These are phyloP conservation scores for Vitis rupestris DNA, from an alignment of 164 flowering plant genomes.

Conservation along the genomic window DNA sequence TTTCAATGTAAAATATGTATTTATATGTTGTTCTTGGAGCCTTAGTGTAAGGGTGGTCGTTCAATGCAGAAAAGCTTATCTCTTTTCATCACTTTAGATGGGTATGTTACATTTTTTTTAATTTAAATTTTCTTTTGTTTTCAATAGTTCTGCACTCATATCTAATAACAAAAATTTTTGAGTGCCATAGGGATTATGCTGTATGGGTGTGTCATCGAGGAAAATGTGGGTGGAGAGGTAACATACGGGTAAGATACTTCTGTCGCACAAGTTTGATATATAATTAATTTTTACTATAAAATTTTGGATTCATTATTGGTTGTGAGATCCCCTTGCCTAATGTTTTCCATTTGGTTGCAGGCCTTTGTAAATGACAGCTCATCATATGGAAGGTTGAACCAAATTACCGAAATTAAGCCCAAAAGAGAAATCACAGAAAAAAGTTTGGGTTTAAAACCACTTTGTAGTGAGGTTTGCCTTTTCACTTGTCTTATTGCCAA, in stretches of 20 bases:
- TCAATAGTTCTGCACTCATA: neutral
- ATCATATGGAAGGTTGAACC: conserved; percentile 18
- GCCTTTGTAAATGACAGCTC: conserved; percentile 36
- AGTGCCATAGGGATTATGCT: conserved; percentile 37
- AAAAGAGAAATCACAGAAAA: conserved; percentile 45
- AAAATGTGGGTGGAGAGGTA: conserved; percentile 75
- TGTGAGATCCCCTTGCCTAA: conserved; percentile 1
- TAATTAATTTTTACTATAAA: neutral
- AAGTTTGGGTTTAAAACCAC: conserved; percentile 50
- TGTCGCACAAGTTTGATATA: neutral
- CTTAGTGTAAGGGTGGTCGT: conserved; percentile 73
- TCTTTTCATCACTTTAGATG: conserved; percentile 42
- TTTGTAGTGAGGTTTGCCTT: conserved; percentile 46
- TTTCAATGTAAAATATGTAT: too few relatives aligned
- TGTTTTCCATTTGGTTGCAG: conserved; percentile 29
- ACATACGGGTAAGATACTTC: conserved; percentile 32
- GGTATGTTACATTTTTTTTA: conserved; percentile 33
- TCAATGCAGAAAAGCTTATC: conserved; percentile 59
- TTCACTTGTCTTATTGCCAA: too few relatives aligned
- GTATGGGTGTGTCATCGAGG: conserved; percentile 65
- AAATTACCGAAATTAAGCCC: conserved; percentile 19
- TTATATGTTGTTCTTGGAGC: neutral
- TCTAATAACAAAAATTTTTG: neutral
- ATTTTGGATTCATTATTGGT: neutral
- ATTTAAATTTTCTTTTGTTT: neutral